A percentile compares a stretch with the other conserved stretches of the same genome.
These are phyloP conservation scores for Exophiala aquamarina DNA, from an alignment of 2,329 filamentous ascomycete genomes.

Conservation along the genomic window DNA sequence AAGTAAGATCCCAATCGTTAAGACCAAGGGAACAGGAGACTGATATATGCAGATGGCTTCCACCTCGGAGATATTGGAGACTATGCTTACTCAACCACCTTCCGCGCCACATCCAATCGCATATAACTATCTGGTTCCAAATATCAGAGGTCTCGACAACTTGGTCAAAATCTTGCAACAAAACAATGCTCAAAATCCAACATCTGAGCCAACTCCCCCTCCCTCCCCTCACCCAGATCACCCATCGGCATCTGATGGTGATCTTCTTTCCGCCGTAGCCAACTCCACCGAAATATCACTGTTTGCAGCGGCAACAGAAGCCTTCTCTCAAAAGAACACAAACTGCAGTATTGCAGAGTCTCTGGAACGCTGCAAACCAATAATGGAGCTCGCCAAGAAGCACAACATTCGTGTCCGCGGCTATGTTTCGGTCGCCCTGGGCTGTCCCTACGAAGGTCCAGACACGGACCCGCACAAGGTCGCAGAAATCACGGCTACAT, in stretches of 20 bases:
- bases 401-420: slow-evolving; percentile 60
- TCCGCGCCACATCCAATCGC: slow-evolving; percentile 53
- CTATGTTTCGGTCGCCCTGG: slow-evolving; percentile 65
- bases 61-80: slow-evolving; percentile 60
- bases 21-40: too few species aligned
- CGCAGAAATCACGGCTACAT: slow-evolving; percentile 58
- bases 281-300: slow-evolving; percentile 59
- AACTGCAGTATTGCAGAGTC: slow-evolving; percentile 66
- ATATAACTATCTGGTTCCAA: slow-evolving; percentile 67
- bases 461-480: slow-evolving; percentile 61
- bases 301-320: slow-evolving; percentile 65
- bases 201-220: slow-evolving; percentile 28
- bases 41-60: slow-evolving; percentile 58
- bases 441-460: slow-evolving; percentile 66
- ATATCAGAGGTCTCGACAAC: slow-evolving; percentile 61
- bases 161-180: slow-evolving; percentile 55
- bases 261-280: slow-evolving; percentile 30
- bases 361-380: slow-evolving; percentile 57
- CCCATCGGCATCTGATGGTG: slow-evolving; percentile 41
- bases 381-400: slow-evolving; percentile 57
- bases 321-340: slow-evolving; percentile 65
- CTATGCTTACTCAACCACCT: slow-evolving; percentile 53
- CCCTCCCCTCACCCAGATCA: slow-evolving; percentile 37
- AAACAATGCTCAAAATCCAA: slow-evolving; percentile 36
- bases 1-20: slow-evolving; percentile 40